phyloP scores from a whole-genome alignment of 1,284 basidiomycete species.

The Microbotryum scabiosae region DNA sequence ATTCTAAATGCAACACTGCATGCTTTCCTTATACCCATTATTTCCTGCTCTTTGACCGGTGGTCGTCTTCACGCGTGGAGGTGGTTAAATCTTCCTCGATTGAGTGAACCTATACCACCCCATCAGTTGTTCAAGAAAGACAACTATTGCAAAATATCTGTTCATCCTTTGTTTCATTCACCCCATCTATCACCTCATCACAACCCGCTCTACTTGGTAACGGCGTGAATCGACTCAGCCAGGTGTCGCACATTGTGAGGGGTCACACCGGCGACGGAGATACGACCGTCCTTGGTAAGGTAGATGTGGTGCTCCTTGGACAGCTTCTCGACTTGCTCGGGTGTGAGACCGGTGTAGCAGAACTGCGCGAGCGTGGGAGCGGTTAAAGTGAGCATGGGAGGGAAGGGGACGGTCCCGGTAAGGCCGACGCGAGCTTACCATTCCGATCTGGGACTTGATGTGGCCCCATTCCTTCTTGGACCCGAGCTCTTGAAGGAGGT shows the following conservation, averaged over 20 bases:
- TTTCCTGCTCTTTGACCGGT: no score
- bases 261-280: slow-evolving; percentile 59
- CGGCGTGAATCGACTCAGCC: slow-evolving; percentile 64
- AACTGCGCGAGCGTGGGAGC: background rate
- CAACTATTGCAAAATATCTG: no score
- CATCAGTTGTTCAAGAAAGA: no score
- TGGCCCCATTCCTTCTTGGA: slow-evolving; percentile 66
- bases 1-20: no score
- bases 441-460: slow-evolving; percentile 81
- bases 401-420: slow-evolving; percentile 42
- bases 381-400: background rate
- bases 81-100: no score
- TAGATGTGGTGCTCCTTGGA: slow-evolving; percentile 76
- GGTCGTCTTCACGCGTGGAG: no score
- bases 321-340: slow-evolving; percentile 61
- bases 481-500: slow-evolving; percentile 69
- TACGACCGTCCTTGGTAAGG: slow-evolving; percentile 53
- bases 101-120: no score
- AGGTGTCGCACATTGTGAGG: slow-evolving; percentile 68
- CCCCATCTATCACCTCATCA: no score
- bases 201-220: slow-evolving; percentile 34
- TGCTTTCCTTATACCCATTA: no score
- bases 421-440: slow-evolving; percentile 42
- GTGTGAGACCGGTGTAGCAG: slow-evolving; percentile 28
- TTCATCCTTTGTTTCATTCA: no score